phyloP scores from a whole-genome alignment of 371 early-diverging fungal genomes.

The Mucor ambiguus region DNA sequence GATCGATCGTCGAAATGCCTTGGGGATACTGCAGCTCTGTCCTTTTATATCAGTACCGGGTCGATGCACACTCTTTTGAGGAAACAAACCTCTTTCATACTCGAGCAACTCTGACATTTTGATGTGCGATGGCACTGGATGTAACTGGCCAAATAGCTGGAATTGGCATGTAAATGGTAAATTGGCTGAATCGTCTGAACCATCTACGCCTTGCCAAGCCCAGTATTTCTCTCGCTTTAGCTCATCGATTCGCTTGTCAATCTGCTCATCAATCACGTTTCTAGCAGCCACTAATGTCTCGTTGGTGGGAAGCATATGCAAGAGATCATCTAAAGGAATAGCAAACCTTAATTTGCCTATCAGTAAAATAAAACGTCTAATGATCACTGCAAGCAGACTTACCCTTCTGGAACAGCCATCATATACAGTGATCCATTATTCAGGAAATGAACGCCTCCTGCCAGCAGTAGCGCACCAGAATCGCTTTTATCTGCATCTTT shows the following conservation, averaged over 20 bases:
- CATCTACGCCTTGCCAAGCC: constrained; percentile 24
- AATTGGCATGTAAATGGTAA: constrained; percentile 55
- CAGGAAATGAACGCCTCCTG: constrained; percentile 62
- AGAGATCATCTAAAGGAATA: constrained; percentile 48
- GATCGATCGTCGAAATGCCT: constrained; percentile 52
- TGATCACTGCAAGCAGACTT: constrained; percentile 1
- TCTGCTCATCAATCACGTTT: constrained; percentile 32
- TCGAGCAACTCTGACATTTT: constrained; percentile 52
- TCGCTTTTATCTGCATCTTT: constrained; percentile 57
- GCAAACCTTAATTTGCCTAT: constrained; percentile 20
- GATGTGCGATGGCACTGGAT: constrained; percentile 47
- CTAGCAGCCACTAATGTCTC: constrained; percentile 36
- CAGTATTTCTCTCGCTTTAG: constrained; percentile 27
- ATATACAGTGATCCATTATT: constrained; percentile 60
- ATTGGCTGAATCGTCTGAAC: constrained; percentile 30
- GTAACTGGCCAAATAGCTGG: constrained; percentile 61
- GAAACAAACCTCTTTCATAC: constrained; percentile 52
- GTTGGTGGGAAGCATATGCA: constrained; percentile 62
- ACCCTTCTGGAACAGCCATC: constrained; percentile 60
- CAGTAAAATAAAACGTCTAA: neutral
- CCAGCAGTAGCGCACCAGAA: constrained; percentile 54
- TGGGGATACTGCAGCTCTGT: constrained; percentile 55
- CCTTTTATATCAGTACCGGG: neutral
- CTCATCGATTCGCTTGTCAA: constrained; percentile 41
- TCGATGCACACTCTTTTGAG: neutral